These are phyloP conservation scores for Xerocomellus intermedius DNA, from an alignment of 768 basidiomycete genomes.

Conservation along the genomic window DNA sequence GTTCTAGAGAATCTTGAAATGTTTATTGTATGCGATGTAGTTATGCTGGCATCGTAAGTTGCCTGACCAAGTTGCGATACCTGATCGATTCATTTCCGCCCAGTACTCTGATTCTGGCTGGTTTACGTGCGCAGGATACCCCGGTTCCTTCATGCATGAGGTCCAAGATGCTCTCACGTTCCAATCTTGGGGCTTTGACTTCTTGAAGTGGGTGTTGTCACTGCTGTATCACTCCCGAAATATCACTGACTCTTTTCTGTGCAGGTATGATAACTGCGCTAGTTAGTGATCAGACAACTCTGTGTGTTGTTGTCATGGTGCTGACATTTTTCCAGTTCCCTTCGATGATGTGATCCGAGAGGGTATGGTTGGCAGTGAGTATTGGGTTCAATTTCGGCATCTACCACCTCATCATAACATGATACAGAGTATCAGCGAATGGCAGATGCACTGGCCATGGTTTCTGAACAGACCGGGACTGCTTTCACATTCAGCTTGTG, in stretches of 20 bases:
- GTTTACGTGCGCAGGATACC: conserved; percentile 61
- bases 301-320: background rate
- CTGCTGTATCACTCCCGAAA: background rate
- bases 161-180: conserved; percentile 58
- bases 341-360: conserved; percentile 53
- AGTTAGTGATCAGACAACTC: conserved; percentile 31
- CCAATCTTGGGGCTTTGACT: conserved; percentile 62
- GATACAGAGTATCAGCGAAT: conserved; percentile 56
- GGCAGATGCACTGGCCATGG: conserved; percentile 50
- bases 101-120: conserved; percentile 69
- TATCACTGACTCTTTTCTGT: background rate
- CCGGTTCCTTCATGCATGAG: conserved; percentile 63
- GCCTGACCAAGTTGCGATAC: background rate
- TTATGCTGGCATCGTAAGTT: conserved; percentile 58
- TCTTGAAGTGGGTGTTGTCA: conserved; percentile 48
- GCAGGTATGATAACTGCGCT: conserved; percentile 60
- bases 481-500: conserved; percentile 61
- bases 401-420: background rate
- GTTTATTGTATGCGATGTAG: conserved; percentile 29
- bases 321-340: conserved; percentile 40
- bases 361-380: conserved; percentile 53
- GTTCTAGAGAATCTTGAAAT: background rate
- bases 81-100: background rate
- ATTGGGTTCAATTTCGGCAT: background rate
- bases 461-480: conserved; percentile 46